phyloP scores from a whole-genome alignment of 2,329 filamentous ascomycete species.

The Nakataea oryzae region DNA sequence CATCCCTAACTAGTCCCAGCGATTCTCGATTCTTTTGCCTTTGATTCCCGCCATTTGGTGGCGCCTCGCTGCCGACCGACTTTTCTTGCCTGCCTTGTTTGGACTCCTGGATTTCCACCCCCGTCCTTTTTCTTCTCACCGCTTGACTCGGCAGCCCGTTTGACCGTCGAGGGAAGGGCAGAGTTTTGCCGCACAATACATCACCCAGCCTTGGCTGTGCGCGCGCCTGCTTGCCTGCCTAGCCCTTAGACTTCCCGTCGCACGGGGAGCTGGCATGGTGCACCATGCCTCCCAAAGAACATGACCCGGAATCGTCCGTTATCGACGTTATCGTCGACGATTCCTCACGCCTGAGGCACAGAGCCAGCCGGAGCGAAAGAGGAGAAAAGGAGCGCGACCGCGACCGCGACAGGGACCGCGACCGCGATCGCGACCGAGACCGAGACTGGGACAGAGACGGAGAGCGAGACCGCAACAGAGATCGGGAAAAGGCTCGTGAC shows the following conservation, averaged over 20 bases:
- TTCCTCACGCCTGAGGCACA: slow-evolving; percentile 23
- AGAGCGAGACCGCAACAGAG: slow-evolving; percentile 7
- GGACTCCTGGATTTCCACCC: neutral
- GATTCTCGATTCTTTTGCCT: neutral
- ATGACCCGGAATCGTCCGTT: slow-evolving; percentile 15
- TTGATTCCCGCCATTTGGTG: neutral
- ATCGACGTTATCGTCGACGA: slow-evolving; percentile 21
- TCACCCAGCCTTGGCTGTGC: neutral
- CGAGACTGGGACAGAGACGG: slow-evolving; percentile 12
- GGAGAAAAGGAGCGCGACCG: slow-evolving; percentile 13
- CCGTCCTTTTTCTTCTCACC: neutral
- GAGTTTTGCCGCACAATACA: neutral
- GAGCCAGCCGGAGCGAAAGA: slow-evolving; percentile 17
- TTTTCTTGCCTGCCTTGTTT: neutral
- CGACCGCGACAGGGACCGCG: slow-evolving; percentile 16
- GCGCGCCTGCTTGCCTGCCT: neutral
- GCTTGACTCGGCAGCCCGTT: neutral
- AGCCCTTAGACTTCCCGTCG: neutral
- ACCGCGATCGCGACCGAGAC: slow-evolving; percentile 18
- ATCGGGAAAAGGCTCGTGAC: slow-evolving; percentile 15
- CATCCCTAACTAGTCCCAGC: neutral
- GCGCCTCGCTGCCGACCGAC: neutral
- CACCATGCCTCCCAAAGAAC: slow-evolving; percentile 15
- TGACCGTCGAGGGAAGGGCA: neutral
- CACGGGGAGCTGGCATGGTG: slow-evolving; percentile 12